phyloP scores from a whole-genome alignment of 495 filamentous ascomycete genomes.

The Aspergillus asperescens region DNA sequence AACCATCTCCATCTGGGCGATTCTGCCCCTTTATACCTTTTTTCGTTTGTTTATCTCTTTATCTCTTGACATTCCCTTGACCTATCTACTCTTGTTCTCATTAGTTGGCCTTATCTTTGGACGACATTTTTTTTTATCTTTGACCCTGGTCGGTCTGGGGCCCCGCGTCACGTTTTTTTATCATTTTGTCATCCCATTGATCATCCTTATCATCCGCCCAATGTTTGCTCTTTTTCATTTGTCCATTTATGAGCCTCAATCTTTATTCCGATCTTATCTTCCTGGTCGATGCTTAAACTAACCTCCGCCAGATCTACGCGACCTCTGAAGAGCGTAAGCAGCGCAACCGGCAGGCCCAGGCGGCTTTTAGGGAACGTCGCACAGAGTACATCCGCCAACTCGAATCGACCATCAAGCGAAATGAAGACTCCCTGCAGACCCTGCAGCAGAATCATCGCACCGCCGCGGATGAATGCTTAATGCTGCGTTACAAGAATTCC shows the following conservation, averaged over 20 bases:
- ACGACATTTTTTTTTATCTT: slow-evolving; percentile 2
- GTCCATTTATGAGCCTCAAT: slow-evolving; percentile 3
- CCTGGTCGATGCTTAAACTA: slow-evolving; percentile 14
- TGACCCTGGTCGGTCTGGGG: slow-evolving; percentile 17
- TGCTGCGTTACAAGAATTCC: slow-evolving; percentile 98
- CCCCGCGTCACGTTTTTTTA: slow-evolving; percentile 27
- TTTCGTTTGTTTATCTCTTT: slow-evolving; percentile 14
- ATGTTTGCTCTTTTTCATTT: slow-evolving; percentile 7
- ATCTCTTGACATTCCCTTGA: slow-evolving; percentile 3
- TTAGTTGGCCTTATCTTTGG: slow-evolving; percentile 12
- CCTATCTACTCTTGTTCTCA: slow-evolving; percentile 18
- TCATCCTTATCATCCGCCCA: slow-evolving; percentile 18
- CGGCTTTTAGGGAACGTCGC: slow-evolving; percentile 90
- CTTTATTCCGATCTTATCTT: slow-evolving; percentile 30
- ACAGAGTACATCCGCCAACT: slow-evolving; percentile 99
- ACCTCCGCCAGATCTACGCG: slow-evolving; percentile 73
- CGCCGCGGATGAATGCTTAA: slow-evolving; percentile 94
- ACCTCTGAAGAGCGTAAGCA: slow-evolving; percentile 98
- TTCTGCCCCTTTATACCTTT: slow-evolving; percentile 5
- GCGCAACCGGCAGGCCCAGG: slow-evolving; percentile 94
- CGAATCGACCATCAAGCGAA: slow-evolving; percentile 93
- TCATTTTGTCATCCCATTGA: slow-evolving; percentile 20
- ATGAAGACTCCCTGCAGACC: slow-evolving; percentile 87
- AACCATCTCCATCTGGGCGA: slow-evolving; percentile 8
- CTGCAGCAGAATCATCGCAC: slow-evolving; percentile 90